Evolutionary conservation across 1,284 basidiomycete species (phyloP).

Genomic region (Melampsora abietis-canadensis): DNA sequence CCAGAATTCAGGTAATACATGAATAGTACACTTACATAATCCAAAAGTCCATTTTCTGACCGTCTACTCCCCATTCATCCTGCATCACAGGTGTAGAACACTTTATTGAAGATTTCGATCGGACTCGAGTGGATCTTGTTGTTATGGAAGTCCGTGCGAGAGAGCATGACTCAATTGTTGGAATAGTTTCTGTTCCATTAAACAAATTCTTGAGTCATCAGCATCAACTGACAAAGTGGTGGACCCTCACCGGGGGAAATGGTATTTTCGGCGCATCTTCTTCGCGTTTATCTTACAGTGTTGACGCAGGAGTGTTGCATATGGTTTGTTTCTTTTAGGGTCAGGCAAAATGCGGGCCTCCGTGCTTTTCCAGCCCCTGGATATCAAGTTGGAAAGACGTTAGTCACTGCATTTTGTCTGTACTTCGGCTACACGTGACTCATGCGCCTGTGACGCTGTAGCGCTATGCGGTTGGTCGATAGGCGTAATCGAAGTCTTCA

Average conservation of each 20-base stretch:
- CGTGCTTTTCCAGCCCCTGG: not conserved
- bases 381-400: constrained; percentile 10
- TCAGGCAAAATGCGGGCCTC: constrained; percentile 3
- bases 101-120: constrained; percentile 2
- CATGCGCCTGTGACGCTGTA: not conserved
- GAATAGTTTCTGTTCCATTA: not conserved
- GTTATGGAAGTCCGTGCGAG: not conserved
- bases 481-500: not conserved
- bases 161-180: not conserved
- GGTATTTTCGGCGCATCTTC: not conserved
- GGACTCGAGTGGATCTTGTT: not conserved
- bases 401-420: not conserved
- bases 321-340: not conserved
- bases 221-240: constrained; percentile 2
- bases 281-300: too few relatives aligned
- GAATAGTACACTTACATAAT: not conserved
- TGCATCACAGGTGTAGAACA: not conserved
- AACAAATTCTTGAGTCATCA: not conserved
- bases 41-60: too few relatives aligned
- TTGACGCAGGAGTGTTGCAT: too few relatives aligned
- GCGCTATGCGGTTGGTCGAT: not conserved
- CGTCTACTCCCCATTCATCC: not conserved
- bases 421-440: not conserved
- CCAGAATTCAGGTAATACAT: not conserved
- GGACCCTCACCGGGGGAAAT: not conserved